Evolutionary conservation across 352 stramenopile species (phyloP), one percentile per base, ranked within the genome.

Genomic region (Phytophthora megakarya): DNA sequence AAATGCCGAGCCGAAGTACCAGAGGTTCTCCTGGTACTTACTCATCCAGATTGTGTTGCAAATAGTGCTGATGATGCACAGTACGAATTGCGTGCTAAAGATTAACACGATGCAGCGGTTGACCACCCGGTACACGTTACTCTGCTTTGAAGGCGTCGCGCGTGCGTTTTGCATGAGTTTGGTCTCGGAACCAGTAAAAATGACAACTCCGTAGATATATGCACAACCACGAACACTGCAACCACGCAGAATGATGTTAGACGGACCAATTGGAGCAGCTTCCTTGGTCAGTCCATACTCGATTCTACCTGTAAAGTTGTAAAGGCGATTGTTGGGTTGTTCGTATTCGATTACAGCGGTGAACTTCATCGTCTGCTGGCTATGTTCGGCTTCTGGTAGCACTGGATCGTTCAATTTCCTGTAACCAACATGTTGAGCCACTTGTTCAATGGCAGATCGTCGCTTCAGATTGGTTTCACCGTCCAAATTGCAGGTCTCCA

Each of bases 391-490:
- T 22, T 90, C 78, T 0, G 50, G 26, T 2, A 87, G 35, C 3
- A 62, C 26, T 5, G 75, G 72, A 13, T 89, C 81, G 43, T 89
- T 90, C 18, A 91, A 52, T 8, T 70, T 76, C 26, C 81, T 74
- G 55, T 78, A 89, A 12, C 83, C 83, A 25, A 88, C 75, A 38
- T 84, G 61, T n/a, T 75, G 73, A 4, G 78, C 72, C 22, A 89
- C 72, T 21, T 70, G 61, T 42, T 90, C 74, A 52, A 90, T 80
- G 1, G 81, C 81, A 0, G 63, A 73, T 35, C 84, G 68, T 25
- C 75, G 76, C 71, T 98, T 98, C n/a, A 98, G 65, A 65, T 98
- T 98, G 9, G 93, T 98, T 67, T 98, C 93, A 16, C 95, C 94
- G 56, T 98, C 95, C 40, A 98, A 71, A 63, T 97, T 98, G 50